A percentile compares a stretch with the other conserved stretches of the same genome.
phyloP scores from a whole-genome alignment of 106 monocot species.

The Platanthera guangdongensis region DNA sequence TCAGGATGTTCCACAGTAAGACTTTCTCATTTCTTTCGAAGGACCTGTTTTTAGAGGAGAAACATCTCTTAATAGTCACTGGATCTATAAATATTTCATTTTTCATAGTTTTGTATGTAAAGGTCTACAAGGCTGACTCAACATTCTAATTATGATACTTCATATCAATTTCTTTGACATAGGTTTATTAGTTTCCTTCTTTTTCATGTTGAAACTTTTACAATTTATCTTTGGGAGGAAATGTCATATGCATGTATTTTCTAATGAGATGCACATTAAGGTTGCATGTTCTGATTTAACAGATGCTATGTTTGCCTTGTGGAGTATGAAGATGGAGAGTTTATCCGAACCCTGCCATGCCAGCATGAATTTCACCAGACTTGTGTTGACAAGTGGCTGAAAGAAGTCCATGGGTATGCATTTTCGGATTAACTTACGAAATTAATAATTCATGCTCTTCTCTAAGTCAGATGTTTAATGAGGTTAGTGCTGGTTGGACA shows the following conservation, averaged over 20 bases:
- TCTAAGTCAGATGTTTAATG: background rate
- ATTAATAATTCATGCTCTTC: background rate
- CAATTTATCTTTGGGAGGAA: background rate
- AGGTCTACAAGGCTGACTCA: background rate
- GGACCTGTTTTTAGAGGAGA: background rate
- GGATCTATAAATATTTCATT: background rate
- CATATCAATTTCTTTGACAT: background rate
- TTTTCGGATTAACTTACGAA: background rate
- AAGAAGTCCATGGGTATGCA: constrained; percentile 88
- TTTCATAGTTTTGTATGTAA: constrained; percentile 1
- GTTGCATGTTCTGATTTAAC: background rate
- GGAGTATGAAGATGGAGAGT: constrained; percentile 91
- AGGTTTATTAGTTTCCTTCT: background rate
- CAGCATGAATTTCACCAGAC: constrained; percentile 82
- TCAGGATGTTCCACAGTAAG: constrained; percentile 77
- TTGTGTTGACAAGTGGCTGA: constrained; percentile 96
- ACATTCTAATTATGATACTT: background rate
- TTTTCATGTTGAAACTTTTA: background rate
- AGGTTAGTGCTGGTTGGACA: background rate
- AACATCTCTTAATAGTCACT: background rate
- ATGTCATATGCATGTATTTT: background rate
- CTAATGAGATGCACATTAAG: background rate
- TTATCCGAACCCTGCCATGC: constrained; percentile 67
- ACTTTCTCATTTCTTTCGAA: background rate
- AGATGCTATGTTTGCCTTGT: constrained; percentile 88